Base-by-base conservation (phyloP, 1,284 basidiomycete genomes). In the Leccinum fuscescens region DNA sequence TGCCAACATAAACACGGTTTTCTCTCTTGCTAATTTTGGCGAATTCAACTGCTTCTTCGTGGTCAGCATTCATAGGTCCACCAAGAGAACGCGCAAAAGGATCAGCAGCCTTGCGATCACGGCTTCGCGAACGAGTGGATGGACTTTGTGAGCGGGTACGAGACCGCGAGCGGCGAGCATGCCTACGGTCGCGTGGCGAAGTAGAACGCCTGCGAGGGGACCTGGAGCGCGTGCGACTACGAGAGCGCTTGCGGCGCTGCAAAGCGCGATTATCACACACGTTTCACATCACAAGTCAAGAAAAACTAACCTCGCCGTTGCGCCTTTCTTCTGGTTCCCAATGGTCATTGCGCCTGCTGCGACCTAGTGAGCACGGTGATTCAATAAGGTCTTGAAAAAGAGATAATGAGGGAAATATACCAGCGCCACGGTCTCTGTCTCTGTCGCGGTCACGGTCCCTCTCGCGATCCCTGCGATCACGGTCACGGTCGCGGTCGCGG, bases 1-100 rank as follows among this genome's bases (percentile, higher is more conserved):
- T 98, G 73, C 96, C 96, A 75, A 98, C 94, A 74, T 99, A 98
- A 70, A 98, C 94, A 66, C 96, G 86, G 78, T 98, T 96, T 82
- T 98, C 95, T 82, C 94, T 88, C 82, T 96, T 93, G 87, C 92
- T 94, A 72, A 89, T 85, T 77, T 96, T 94, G 69, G 93, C 89
- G 68, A 94, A 93, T 72, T 93, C 93, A 69, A 86, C 87, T 14
- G 93, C 93, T 74, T 95, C 93, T 78, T 93, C 92, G 61, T 90
- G 86, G 20, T 90, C 86, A 29, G 93, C 93, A 68, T 96, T 95
- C 85, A 95, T 94, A 2, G 94, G 92, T 2, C 93, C 93, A 27
- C 92, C 93, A 27, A 93, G 86, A 3, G 91, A 92, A 59, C 90
- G 86, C 17, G 89, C 77, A 68, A 91, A 90, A 5, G 87, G 71